Evolutionary conservation across 345 rosid species (phyloP), one percentile per base, ranked within the genome.

Genomic region (Euphorbia lathyris): DNA sequence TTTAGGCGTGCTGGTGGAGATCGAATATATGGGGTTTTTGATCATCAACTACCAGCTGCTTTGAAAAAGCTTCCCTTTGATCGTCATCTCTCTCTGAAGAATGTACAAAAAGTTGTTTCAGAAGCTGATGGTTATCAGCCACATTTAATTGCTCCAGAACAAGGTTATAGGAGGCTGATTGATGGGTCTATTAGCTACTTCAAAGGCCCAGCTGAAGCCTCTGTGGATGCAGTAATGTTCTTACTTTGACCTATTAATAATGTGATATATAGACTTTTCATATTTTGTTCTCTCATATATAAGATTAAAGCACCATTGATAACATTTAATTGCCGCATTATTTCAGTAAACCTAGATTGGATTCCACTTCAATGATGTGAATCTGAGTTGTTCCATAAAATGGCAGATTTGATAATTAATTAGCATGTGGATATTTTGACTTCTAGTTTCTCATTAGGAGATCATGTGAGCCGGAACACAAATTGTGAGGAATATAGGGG

Each of bases 81-180:
- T 69, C 91, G 94, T 23, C 98, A 95, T 81, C 92, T 95, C 73
- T 92, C 98, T 43, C 70, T 85, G 56, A 95, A 87, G 85, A 95
- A 92, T 87, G 99, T 95, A 64, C 97, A 90, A 77, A 95, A 86
- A 79, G 94, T 95, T 68, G 99, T 95, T 59, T 90, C 98, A 62
- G 90, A 95, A 82, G 99, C 99, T 64, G 99, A 95, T 86, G 99
- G 99, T 81, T 95, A 95, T 83, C 99, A 95, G 82, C 99, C 99
- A 68, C 99, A 95, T 87, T 82, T 95, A 80, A 92, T 95, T 79
- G 99, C 99, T 83, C 98, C 98, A 62, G 99, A 95, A 73, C 99
- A 95, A 86, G 99, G 98, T 69, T 95, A 95, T 73, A 87, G 98
- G 87, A 87, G 99, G 84, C 94, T 95, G 67, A 95, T 95, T 79